Evolutionary conservation across 148 eudicot genomes (phyloP), one percentile per base, ranked within the genome.

Genomic region (Dianthus caryophyllus): DNA sequence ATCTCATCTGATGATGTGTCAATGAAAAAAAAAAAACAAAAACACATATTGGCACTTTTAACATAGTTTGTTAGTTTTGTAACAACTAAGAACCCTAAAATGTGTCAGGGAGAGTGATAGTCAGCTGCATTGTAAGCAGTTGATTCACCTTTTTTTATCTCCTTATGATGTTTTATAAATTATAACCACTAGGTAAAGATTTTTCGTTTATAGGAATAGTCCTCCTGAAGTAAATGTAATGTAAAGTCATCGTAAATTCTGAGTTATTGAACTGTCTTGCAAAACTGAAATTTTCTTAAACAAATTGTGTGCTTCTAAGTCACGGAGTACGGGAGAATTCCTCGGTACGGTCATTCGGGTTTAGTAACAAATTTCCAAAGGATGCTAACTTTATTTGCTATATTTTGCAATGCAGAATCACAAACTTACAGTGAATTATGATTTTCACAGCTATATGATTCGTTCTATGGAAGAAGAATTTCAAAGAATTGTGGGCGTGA

Each of bases 381-480:
- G 22, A 64, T 47, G 20, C 25, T 57, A 49, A 75, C 46, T n/a
- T 13, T 15, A 47, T 24, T 64, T 67, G 39, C 57, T 66, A 70
- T 68, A 76, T 71, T 75, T 44, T 79, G 71, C 67, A 73, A 84
- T 77, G 83, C 99, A 94, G 99, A 94, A 88, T 73, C 99, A 94
- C 85, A 78, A 94, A 75, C 93, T 94, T 73, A 82, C 89, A 58
- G 70, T 80, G 70, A 94, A 78, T 76, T 94, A 94, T 82, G 99
- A 94, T 84, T 94, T 94, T 75, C 99, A 94, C 86, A 90, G 99
- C 88, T 94, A 94, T 70, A 90, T 94, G 99, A 73, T 94, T 75
- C 99, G 96, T 69, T 88, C 99, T 46, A 86, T 94, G 97, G 99
- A 94, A 81, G 99, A 94, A 80, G 99, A 94, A 68, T 94, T 90